Conservation (phyloP, 768 basidiomycete genomes). For the Rhodotorula paludigena region DNA sequence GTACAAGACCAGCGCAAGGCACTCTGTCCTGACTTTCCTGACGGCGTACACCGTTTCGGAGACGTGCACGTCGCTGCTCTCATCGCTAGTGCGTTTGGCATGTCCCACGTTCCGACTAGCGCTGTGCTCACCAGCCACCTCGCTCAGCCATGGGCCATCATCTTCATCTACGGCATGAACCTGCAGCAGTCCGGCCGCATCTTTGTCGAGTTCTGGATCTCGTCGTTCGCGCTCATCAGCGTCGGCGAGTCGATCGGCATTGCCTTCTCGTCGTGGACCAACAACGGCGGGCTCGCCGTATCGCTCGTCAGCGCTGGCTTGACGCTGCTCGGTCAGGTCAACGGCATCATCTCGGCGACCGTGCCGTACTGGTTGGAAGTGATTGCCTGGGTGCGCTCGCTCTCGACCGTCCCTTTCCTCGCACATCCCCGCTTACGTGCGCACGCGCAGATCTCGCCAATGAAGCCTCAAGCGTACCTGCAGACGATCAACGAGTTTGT, state of each 20-base stretch:
- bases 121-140: background rate
- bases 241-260: conserved; percentile 49
- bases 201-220: conserved; percentile 47
- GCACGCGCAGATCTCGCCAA: conserved; percentile 19
- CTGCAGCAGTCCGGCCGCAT: conserved; percentile 46
- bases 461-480: conserved; percentile 45
- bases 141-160: conserved; percentile 40
- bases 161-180: conserved; percentile 48
- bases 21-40: conserved; percentile 50
- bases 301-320: conserved; percentile 24
- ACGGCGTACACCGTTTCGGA: conserved; percentile 48
- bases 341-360: conserved; percentile 45
- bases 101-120: too few relatives aligned
- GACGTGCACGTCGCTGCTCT: conserved; percentile 46
- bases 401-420: background rate
- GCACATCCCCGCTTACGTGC: background rate
- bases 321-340: conserved; percentile 11
- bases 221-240: conserved; percentile 46
- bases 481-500: conserved; percentile 49
- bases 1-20: conserved; percentile 48
- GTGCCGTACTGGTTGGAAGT: conserved; percentile 46
- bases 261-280: conserved; percentile 24
- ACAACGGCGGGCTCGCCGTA: conserved; percentile 19
- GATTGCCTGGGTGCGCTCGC: conserved; percentile 39
- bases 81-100: conserved; percentile 26